A percentile compares a stretch with the other conserved stretches of the same genome.
Evolutionary conservation across 2,329 filamentous ascomycete species (phyloP).

Genomic region (Dendryphion nanum): DNA sequence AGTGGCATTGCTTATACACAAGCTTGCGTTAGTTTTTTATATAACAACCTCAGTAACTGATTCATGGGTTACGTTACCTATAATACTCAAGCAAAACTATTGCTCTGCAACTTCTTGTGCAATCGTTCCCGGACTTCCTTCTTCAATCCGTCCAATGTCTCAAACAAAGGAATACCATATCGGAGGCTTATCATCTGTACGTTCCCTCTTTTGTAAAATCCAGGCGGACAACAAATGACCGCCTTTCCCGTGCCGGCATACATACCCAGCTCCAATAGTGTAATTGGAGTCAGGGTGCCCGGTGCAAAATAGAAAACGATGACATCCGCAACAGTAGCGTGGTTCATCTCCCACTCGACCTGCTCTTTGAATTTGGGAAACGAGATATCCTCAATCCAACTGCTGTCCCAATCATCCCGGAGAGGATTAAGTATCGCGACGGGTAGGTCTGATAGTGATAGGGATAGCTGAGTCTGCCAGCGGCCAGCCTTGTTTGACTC

Average conservation of each 20-base stretch:
- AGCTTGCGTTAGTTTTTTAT: neutral
- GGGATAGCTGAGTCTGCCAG: constrained; percentile 52
- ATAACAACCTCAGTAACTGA: neutral
- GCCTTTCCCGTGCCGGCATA: constrained; percentile 44
- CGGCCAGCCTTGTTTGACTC: constrained; percentile 36
- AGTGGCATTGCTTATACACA: neutral
- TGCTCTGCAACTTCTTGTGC: constrained; percentile 4
- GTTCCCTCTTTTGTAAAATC: constrained; percentile 61
- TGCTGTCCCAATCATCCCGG: constrained; percentile 57
- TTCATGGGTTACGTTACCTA: too few relatives aligned
- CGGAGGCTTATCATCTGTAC: constrained; percentile 56
- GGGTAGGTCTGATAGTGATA: constrained; percentile 39
- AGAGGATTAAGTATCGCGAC: constrained; percentile 59
- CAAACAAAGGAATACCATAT: constrained; percentile 47
- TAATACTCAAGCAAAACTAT: too few relatives aligned
- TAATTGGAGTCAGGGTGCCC: constrained; percentile 53
- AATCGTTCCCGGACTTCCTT: constrained; percentile 27
- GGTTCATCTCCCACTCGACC: constrained; percentile 61
- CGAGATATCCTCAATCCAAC: constrained; percentile 55
- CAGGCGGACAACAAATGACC: constrained; percentile 54
- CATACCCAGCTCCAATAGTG: constrained; percentile 61
- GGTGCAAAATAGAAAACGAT: constrained; percentile 58
- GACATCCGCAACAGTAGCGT: constrained; percentile 54
- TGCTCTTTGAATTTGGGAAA: constrained; percentile 56
- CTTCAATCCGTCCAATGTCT: constrained; percentile 42